Base-by-base conservation (phyloP, 768 basidiomycete genomes). In the Tubosaeta sp. region DNA sequence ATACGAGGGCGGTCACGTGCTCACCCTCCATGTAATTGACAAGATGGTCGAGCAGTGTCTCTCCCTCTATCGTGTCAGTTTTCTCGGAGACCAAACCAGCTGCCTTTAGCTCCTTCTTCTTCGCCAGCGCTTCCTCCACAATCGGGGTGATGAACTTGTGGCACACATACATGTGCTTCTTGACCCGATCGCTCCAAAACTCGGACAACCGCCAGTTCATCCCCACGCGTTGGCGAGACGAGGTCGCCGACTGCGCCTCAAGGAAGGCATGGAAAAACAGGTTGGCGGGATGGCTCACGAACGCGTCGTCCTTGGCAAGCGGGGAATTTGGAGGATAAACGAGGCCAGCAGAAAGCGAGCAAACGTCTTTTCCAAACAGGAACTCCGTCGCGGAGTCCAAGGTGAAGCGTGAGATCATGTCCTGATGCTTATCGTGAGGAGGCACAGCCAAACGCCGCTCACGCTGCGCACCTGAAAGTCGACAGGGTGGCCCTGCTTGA, bases 341-440 rank as follows among this genome's bases (percentile, higher is more conserved):
- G 1, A 83, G 68, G 5, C 72, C 74, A 0, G 72, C 77, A 6
- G 69, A 68, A 19, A 82, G 76, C 5, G 77, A 77, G 39, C 62
- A 63, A 13, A 82, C 74, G 44, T 76, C 68, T 29, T 75, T 65
- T 26, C 74, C 76, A 55, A 83, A 82, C 27, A 84, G 74, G 56
- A 83, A 85, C 42, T 81, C 77, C 0, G 81, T 76, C 1, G 80
- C 81, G 0, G 79, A 76, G 62, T 84, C 83, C 46, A 84, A 67
- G 0, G 83, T 84, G 64, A 83, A 85, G 2, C 81, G 74, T 0
- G 75, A 74, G 3, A 76, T 74, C 50, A 79, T 70, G 49, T 83
- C 81, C 77, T 81, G 27, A 43, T 32, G 22, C 17, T 9, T 17
- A n/a, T 16, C 16, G 27, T 52, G 17, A 56, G 31, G 29, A 48